These are phyloP conservation scores for Ophiostoma sp. DNA, from an alignment of 2,329 filamentous ascomycete species.

Conservation along the genomic window DNA sequence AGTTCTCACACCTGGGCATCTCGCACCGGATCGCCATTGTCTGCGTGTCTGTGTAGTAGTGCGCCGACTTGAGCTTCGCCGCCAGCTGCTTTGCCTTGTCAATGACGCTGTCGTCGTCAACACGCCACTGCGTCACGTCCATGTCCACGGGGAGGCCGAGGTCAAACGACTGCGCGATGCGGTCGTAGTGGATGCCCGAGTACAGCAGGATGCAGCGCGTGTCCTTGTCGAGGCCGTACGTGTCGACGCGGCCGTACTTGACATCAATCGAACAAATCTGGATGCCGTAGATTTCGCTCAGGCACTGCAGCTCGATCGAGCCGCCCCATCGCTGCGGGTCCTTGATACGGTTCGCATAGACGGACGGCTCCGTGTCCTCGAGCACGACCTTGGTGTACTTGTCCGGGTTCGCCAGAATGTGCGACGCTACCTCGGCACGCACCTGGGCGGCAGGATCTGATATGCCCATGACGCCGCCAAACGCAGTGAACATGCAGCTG, in stretches of 20 bases:
- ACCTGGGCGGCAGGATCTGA: conserved; percentile 55
- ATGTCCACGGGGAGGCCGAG: conserved; percentile 66
- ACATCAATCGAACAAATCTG: conserved; percentile 87
- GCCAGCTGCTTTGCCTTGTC: conserved; percentile 66
- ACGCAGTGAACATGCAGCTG: conserved; percentile 87
- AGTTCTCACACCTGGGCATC: conserved; percentile 56
- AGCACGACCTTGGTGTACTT: conserved; percentile 76
- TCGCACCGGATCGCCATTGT: conserved; percentile 79
- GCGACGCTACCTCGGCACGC: conserved; percentile 73
- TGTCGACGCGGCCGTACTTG: conserved; percentile 57
- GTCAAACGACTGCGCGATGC: conserved; percentile 70
- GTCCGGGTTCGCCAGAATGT: conserved; percentile 71
- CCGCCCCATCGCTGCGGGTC: conserved; percentile 85
- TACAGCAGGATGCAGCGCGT: conserved; percentile 81
- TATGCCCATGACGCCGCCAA: conserved; percentile 74
- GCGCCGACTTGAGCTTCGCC: conserved; percentile 62
- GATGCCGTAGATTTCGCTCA: conserved; percentile 80
- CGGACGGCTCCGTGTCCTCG: conserved; percentile 63
- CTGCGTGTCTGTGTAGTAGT: conserved; percentile 89
- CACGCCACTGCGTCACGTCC: conserved; percentile 65
- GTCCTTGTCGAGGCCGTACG: conserved; percentile 73
- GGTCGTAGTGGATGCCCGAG: conserved; percentile 91
- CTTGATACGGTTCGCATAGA: conserved; percentile 81
- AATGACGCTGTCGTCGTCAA: conserved; percentile 65
- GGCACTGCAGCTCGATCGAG: conserved; percentile 82